Conservation (phyloP, 768 basidiomycete genomes). For the Candolleomyces aberdarensis region DNA sequence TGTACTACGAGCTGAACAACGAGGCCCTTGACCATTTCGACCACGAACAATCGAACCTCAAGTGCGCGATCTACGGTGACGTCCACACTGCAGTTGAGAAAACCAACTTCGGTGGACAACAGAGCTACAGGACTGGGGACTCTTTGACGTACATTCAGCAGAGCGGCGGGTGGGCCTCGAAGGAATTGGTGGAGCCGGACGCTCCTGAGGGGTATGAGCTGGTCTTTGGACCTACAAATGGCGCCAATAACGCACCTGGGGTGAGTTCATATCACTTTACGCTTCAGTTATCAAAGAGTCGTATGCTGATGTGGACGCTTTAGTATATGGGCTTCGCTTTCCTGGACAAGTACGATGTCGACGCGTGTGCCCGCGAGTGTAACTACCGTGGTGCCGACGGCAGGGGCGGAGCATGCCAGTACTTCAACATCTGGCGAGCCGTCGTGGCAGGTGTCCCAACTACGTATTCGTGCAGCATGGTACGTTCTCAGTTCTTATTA, state of each 20-base stretch:
- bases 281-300: not conserved
- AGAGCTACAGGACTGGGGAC: constrained; percentile 32
- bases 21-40: constrained; percentile 35
- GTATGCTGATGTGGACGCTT: not conserved
- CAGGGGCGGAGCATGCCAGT: constrained; percentile 43
- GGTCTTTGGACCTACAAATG: constrained; percentile 42
- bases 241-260: constrained; percentile 45
- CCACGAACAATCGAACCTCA: constrained; percentile 40
- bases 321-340: constrained; percentile 54
- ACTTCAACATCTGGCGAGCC: constrained; percentile 54
- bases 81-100: constrained; percentile 42
- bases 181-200: constrained; percentile 34
- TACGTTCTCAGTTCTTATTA: constrained; percentile 17
- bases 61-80: constrained; percentile 45
- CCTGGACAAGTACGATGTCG: constrained; percentile 44
- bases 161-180: constrained; percentile 38
- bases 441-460: constrained; percentile 43
- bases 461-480: constrained; percentile 49
- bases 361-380: constrained; percentile 42
- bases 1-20: constrained; percentile 50
- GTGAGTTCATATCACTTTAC: constrained; percentile 24
- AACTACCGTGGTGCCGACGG: constrained; percentile 40
- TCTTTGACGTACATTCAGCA: constrained; percentile 39
- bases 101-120: constrained; percentile 42
- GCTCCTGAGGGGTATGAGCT: constrained; percentile 42